Evolutionary conservation across 805 yeast genomes (phyloP).

Genomic region (Starmerella geochares): DNA sequence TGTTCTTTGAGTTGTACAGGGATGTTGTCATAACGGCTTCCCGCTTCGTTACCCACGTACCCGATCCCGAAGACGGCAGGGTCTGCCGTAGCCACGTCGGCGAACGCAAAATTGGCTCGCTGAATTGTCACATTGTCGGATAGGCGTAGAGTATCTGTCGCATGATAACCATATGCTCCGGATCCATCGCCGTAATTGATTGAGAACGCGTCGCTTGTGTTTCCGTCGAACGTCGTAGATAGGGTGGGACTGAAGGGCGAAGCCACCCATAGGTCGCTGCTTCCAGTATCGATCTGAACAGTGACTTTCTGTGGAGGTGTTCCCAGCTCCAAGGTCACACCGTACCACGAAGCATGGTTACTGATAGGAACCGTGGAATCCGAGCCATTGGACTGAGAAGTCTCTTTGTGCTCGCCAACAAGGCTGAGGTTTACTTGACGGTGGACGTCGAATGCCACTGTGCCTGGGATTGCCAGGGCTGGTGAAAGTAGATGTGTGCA

Average conservation of each 20-base stretch:
- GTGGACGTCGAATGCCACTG: background rate
- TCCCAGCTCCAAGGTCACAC: slow-evolving; percentile 36
- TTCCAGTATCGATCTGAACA: slow-evolving; percentile 58
- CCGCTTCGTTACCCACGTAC: slow-evolving; percentile 27
- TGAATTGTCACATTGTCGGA: background rate
- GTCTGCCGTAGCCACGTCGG: slow-evolving; percentile 50
- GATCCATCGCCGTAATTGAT: slow-evolving; percentile 36
- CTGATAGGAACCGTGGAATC: background rate
- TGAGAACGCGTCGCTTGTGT: slow-evolving; percentile 19
- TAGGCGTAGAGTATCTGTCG: slow-evolving; percentile 44
- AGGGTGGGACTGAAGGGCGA: slow-evolving; percentile 22
- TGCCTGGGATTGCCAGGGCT: background rate
- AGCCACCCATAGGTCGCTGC: slow-evolving; percentile 54
- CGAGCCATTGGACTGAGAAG: background rate
- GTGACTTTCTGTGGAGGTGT: slow-evolving; percentile 42
- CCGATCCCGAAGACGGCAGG: slow-evolving; percentile 41
- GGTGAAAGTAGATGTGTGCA: too few species aligned
- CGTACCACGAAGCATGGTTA: slow-evolving; percentile 9
- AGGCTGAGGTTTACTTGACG: background rate
- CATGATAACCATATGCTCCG: slow-evolving; percentile 46
- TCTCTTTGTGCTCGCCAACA: background rate
- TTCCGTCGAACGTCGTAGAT: slow-evolving; percentile 23
- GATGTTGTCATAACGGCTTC: slow-evolving; percentile 33
- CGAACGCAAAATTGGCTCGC: slow-evolving; percentile 64
- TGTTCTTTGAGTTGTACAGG: slow-evolving; percentile 31